Percentiles rank a stretch among this genome's conserved stretches.
Evolutionary conservation across 768 basidiomycete species (phyloP).

Genomic region (Chalciporus pseudorubinellus): DNA sequence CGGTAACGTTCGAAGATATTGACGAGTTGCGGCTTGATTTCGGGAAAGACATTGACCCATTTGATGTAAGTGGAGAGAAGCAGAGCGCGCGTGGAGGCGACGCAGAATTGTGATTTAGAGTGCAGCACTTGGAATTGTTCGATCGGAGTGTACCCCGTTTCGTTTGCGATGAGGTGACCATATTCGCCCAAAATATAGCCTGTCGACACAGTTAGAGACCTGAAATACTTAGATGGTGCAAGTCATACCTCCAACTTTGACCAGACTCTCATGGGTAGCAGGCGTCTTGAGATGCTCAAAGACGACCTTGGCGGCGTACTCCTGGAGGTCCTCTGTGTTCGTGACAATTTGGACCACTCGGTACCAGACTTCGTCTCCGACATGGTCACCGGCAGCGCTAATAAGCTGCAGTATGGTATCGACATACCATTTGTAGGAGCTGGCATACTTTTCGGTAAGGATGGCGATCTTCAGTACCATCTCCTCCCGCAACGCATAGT

Average conservation of each 20-base stretch:
- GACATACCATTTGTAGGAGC: constrained; percentile 98
- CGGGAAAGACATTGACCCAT: constrained; percentile 99
- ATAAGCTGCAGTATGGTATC: constrained; percentile 96
- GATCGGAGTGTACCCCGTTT: constrained; percentile 85
- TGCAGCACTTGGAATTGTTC: constrained; percentile 94
- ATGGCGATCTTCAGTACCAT: constrained; percentile 99
- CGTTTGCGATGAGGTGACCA: constrained; percentile 95
- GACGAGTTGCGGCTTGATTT: constrained; percentile 91
- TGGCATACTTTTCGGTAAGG: constrained; percentile 97
- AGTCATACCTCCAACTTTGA: constrained; percentile 87
- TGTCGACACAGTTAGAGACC: constrained; percentile 31
- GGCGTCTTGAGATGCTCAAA: constrained; percentile 87
- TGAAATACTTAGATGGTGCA: background rate
- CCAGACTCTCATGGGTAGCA: constrained; percentile 86
- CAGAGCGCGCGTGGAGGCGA: constrained; percentile 86
- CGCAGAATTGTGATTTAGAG: constrained; percentile 92
- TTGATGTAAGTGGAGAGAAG: constrained; percentile 97
- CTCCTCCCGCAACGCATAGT: constrained; percentile 94
- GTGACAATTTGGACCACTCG: constrained; percentile 98
- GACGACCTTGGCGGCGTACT: constrained; percentile 91
- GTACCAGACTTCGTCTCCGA: constrained; percentile 99
- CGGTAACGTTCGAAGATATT: constrained; percentile 96
- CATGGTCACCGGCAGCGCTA: constrained; percentile 95
- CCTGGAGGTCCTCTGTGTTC: constrained; percentile 96
- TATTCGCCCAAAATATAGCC: constrained; percentile 98